Base-by-base conservation (phyloP, 805 yeast species). In the Starmera caribaea region DNA sequence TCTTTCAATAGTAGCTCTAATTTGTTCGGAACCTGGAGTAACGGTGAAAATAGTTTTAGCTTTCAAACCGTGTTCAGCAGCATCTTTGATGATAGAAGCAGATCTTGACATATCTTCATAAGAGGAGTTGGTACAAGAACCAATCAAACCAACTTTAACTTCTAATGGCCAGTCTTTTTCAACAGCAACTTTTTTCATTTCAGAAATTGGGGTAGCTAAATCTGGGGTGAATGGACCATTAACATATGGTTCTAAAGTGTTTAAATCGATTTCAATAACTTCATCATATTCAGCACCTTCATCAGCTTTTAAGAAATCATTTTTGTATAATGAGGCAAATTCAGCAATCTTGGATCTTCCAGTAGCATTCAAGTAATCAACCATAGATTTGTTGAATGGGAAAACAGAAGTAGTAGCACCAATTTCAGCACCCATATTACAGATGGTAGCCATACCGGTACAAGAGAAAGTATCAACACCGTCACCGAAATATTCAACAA, bases 361-460 rank as follows among this genome's bases (percentile, higher is more conserved):
- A 43, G 97, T 90, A 41, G 94, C 92, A 46, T 74, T 65, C 63
- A 90, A 76, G 71, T 89, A 90, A 50, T 81, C 83, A 62, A 69
- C 77, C 85, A 85, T 89, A 49, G 90, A 81, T 58, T 79, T 76
- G 73, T 86, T 88, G 85, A 74, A 88, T 63, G 97, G 97, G 94
- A 89, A 89, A 45, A 85, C 86, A 36, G 97, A 89, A 42, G 97
- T 89, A 47, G 97, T 89, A 45, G 97, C 97, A 70, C 97, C 97
- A 53, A 89, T 88, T 70, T 89, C 97, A 51, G 97, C 97, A 74
- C 97, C 97, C 97, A 89, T 89, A 68, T 89, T 89, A 76, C 97
- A 89, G 69, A 89, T 89, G 55, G 97, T 89, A 62, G 94, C 97
- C 97, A 89, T 89, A 76, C 97, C 97, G 38, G 97, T 90, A 68